These are phyloP conservation scores for Craterostigma plantagineum DNA, from an alignment of 257 asterid genomes.

Conservation along the genomic window DNA sequence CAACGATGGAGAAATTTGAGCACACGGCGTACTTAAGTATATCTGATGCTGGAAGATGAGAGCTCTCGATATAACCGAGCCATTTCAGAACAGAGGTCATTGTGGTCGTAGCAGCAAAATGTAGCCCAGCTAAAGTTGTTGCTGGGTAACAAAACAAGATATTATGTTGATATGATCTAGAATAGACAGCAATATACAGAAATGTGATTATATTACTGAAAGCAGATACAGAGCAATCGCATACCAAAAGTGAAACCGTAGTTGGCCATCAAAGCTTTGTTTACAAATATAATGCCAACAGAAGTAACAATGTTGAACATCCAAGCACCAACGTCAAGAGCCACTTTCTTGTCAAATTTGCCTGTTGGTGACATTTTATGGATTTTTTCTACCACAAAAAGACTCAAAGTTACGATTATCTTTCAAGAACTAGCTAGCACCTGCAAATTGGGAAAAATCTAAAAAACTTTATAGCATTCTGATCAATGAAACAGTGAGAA, in stretches of 20 bases:
- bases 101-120: conserved; percentile 38
- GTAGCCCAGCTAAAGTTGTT: conserved; percentile 59
- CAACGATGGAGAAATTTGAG: conserved; percentile 50
- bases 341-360: conserved; percentile 29
- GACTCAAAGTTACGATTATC: too few relatives aligned
- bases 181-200: too few relatives aligned
- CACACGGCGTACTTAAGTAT: conserved; percentile 35
- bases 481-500: too few relatives aligned
- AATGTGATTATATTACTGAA: too few relatives aligned
- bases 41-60: conserved; percentile 40
- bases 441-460: too few relatives aligned
- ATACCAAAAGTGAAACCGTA: conserved; percentile 51
- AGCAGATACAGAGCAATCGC: not conserved
- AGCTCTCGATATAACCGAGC: conserved; percentile 34
- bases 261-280: conserved; percentile 47
- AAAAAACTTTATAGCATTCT: not conserved
- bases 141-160: conserved; percentile 21
- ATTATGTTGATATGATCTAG: not conserved
- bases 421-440: too few relatives aligned
- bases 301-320: conserved; percentile 42
- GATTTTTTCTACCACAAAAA: conserved; percentile 4
- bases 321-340: conserved; percentile 40
- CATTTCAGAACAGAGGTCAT: conserved; percentile 36
- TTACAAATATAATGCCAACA: conserved; percentile 45
- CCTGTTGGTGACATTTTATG: conserved; percentile 19